Conservation (phyloP, 2,329 filamentous ascomycete species). For the Elsinoe ampelina region DNA sequence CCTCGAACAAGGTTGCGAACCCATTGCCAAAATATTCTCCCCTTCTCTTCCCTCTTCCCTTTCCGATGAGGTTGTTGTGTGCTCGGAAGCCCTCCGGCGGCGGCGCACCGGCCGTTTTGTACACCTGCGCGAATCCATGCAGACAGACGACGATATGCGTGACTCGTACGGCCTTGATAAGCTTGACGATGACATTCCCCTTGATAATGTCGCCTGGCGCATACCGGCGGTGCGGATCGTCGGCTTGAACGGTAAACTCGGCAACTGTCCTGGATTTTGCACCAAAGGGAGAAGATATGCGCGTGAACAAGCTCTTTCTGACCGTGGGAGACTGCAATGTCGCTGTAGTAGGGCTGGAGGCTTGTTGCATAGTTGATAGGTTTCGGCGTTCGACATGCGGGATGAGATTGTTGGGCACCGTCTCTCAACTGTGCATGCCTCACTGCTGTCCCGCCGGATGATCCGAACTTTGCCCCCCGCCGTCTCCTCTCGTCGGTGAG, state of each 20-base stretch:
- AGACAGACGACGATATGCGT: conserved; percentile 72
- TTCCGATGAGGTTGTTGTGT: conserved; percentile 42
- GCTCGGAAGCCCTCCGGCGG: conserved; percentile 45
- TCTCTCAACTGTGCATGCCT: conserved; percentile 7
- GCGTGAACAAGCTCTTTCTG: conserved; percentile 11
- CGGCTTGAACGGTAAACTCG: conserved; percentile 69
- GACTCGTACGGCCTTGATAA: conserved; percentile 64
- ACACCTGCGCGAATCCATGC: conserved; percentile 71
- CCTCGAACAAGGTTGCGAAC: conserved; percentile 71
- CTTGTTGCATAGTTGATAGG: conserved; percentile 11
- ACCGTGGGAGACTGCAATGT: conserved; percentile 7
- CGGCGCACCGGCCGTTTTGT: conserved; percentile 55
- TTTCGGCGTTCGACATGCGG: conserved; percentile 9
- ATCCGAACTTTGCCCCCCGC: background rate
- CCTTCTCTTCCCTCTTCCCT: conserved; percentile 43
- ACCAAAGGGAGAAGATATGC: conserved; percentile 41
- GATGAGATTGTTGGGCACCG: conserved; percentile 5
- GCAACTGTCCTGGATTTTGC: conserved; percentile 54
- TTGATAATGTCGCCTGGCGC: conserved; percentile 64
- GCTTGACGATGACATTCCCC: conserved; percentile 62
- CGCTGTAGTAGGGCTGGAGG: conserved; percentile 6
- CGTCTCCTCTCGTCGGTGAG: background rate
- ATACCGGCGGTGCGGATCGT: conserved; percentile 71
- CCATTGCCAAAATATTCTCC: conserved; percentile 63
- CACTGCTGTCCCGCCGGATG: background rate